Evolutionary conservation across 2,329 filamentous ascomycete genomes (phyloP), one percentile per base, ranked within the genome.

Genomic region (Bipolaris cookei): DNA sequence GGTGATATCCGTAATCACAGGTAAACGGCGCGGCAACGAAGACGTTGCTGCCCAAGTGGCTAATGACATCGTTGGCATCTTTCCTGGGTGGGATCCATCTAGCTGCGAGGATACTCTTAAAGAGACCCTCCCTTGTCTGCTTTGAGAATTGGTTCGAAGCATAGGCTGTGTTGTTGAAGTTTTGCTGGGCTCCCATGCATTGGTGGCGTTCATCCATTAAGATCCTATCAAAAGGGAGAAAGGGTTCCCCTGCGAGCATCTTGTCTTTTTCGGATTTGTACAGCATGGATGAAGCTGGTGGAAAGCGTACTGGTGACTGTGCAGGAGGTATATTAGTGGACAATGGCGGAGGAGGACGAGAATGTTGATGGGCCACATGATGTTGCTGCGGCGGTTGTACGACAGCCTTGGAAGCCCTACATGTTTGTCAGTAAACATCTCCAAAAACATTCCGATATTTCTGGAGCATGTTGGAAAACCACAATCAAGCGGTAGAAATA

Each of bases 1-100:
- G 90, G 75, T 99, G 98, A 79, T 97, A 98, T 0, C 95, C 95
- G 70, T 97, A 97, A 70, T 97, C 92, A 74, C 94, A 97, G 44
- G 84, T 88, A 75, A 99, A 98, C 0, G 94, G 94, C 2, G 90
- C 87, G 69, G 97, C 92, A 23, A 99, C 90, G 39, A 88, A 82
- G 4, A 91, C 89, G 53, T 89, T 86, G 14, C 88, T 84, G n/a
- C 91, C 91, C 4, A 95, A 84, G 21, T 82, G 84, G 54, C 85
- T 90, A 47, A 63, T 59, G 37, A 62, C 49, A 38, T 52, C 48
- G 7, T 47, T 54, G 25, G 57, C 55, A 3, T 30, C 56, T 11
- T 58, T 58, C 18, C 51, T 60, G 72, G 65, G 63, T 18, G 48
- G 65, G 8, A 61, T 58, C 64, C 69, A 86, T 76, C 38, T 82